Evolutionary conservation across 179 eudicot species (phyloP).

Genomic region (Pouteria campechiana): DNA sequence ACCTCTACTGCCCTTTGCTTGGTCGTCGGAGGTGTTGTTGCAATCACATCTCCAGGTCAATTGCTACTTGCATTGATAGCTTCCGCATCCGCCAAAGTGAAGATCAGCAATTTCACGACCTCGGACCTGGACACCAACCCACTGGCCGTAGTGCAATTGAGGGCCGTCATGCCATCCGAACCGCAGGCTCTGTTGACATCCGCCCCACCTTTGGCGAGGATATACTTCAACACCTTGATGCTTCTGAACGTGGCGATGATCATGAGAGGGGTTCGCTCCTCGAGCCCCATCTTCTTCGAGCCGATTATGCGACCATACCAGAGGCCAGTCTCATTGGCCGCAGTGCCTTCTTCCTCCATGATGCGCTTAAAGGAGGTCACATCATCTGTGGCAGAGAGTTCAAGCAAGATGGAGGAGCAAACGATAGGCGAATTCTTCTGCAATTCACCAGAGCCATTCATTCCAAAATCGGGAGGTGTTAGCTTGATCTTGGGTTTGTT

Average conservation of each 20-base stretch:
- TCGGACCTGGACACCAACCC: conserved; percentile 17
- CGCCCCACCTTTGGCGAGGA: conserved; percentile 13
- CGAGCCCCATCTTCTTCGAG: conserved; percentile 42
- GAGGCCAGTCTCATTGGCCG: conserved; percentile 22
- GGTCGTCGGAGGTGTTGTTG: conserved; percentile 11
- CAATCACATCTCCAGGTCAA: conserved; percentile 31
- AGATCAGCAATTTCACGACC: conserved; percentile 25
- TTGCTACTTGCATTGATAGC: conserved; percentile 25
- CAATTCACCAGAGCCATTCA: conserved; percentile 18
- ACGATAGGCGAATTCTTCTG: conserved; percentile 4
- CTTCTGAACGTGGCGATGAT: conserved; percentile 54
- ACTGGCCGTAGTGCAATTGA: conserved; percentile 51
- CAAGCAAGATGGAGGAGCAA: conserved; percentile 46
- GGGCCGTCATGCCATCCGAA: conserved; percentile 46
- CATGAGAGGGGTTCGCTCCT: conserved; percentile 65
- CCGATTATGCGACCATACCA: conserved; percentile 67
- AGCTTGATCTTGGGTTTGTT: conserved; percentile 20
- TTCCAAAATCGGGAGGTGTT: conserved; percentile 8
- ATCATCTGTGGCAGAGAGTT: conserved; percentile 64
- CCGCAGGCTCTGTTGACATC: conserved; percentile 39
- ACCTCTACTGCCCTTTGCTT: conserved; percentile 23
- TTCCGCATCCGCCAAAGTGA: conserved; percentile 26
- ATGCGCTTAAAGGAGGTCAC: conserved; percentile 27
- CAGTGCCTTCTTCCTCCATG: conserved; percentile 28
- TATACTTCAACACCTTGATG: conserved; percentile 19